Conservation (phyloP, 306 rosid genomes). For the Malus sylvestris region DNA sequence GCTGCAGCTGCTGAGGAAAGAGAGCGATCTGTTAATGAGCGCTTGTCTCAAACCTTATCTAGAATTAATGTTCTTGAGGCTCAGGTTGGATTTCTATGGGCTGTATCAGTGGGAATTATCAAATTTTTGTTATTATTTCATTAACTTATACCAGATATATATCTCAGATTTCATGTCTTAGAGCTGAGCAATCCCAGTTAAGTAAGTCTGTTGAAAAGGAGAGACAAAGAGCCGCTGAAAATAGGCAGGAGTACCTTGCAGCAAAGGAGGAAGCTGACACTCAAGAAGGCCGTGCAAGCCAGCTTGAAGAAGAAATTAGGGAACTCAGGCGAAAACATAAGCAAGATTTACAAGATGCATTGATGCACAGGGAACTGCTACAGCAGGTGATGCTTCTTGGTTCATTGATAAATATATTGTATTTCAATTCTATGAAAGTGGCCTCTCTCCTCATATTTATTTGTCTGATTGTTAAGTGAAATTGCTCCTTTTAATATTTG, state of each 20-base stretch:
- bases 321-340: conserved; percentile 78
- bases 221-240: conserved; percentile 98
- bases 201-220: conserved; percentile 95
- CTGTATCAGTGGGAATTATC: conserved; percentile 9
- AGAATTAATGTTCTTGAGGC: conserved; percentile 98
- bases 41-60: conserved; percentile 91
- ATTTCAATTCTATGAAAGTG: background rate
- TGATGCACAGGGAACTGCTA: conserved; percentile 75
- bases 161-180: conserved; percentile 89
- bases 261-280: conserved; percentile 99
- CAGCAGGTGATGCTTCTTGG: conserved; percentile 67
- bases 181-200: conserved; percentile 92
- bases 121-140: background rate
- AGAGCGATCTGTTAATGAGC: conserved; percentile 86
- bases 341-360: conserved; percentile 86
- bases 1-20: conserved; percentile 96
- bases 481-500: background rate
- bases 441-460: background rate
- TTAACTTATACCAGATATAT: conserved; percentile 27
- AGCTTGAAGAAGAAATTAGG: conserved; percentile 79
- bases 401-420: conserved; percentile 6
- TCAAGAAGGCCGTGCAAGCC: conserved; percentile 85
- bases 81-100: conserved; percentile 58
- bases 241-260: conserved; percentile 92
- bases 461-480: background rate